phyloP scores from a whole-genome alignment of 1,139 yeast species.

The Yamadazyma aaseri region DNA sequence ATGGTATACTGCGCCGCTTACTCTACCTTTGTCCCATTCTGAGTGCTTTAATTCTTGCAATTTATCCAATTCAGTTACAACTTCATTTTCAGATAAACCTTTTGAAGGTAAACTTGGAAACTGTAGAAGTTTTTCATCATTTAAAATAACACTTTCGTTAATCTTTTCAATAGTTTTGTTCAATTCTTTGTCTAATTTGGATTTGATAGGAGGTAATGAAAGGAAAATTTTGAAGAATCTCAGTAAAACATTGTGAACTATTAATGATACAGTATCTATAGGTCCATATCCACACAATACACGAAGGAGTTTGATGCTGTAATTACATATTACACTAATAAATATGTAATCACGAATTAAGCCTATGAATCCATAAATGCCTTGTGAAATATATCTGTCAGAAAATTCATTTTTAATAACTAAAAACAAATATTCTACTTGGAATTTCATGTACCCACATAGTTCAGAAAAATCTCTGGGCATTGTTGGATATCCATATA shows the following conservation, averaged over 20 bases:
- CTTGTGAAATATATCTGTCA: constrained; percentile 10
- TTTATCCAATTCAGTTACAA: constrained; percentile 49
- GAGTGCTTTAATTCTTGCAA: constrained; percentile 58
- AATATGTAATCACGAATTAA: constrained; percentile 29
- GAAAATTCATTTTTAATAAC: constrained; percentile 3
- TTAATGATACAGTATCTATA: constrained; percentile 19
- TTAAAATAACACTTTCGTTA: constrained; percentile 54
- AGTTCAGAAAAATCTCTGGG: constrained; percentile 13
- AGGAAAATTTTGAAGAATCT: constrained; percentile 34
- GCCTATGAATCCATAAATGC: constrained; percentile 15
- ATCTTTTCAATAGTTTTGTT: constrained; percentile 44
- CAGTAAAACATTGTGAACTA: constrained; percentile 10
- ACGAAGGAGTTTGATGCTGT: constrained; percentile 11
- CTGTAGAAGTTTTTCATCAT: constrained; percentile 45
- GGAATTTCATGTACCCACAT: constrained; percentile 4
- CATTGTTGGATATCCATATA: constrained; percentile 16
- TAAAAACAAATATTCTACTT: not conserved
- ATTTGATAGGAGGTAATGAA: constrained; percentile 52
- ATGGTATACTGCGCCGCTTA: constrained; percentile 95
- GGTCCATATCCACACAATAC: constrained; percentile 42
- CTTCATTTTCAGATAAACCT: constrained; percentile 50
- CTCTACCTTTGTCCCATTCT: constrained; percentile 80
- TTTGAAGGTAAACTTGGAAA: constrained; percentile 52
- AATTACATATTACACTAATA: constrained; percentile 17
- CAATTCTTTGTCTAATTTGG: constrained; percentile 63